phyloP scores from a whole-genome alignment of 2,329 filamentous ascomycete genomes.

The Cryphonectria japonica region DNA sequence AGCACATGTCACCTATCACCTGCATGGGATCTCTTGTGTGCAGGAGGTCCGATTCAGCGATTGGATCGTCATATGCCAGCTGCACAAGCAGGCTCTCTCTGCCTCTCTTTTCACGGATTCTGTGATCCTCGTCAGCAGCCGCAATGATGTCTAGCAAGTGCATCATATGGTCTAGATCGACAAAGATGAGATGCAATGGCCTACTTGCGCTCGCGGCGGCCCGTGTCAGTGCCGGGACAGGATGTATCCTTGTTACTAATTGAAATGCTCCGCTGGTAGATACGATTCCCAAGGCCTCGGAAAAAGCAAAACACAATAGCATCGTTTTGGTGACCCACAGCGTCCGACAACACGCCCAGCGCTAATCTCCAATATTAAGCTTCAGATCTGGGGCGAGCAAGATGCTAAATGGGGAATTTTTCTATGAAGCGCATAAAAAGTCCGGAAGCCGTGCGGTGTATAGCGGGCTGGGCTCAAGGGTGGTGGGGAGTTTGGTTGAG shows the following conservation, averaged over 20 bases:
- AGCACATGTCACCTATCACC: background rate
- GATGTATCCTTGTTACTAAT: background rate
- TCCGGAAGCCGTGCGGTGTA: background rate
- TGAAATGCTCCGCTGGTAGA: background rate
- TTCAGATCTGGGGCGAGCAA: background rate
- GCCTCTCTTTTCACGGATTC: background rate
- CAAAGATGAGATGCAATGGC: background rate
- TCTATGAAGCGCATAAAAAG: background rate
- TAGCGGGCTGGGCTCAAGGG: background rate
- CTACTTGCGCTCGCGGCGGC: background rate
- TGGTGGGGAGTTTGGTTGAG: background rate
- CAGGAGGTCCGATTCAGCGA: background rate
- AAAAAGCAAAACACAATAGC: background rate
- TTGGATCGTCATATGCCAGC: background rate
- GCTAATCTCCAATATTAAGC: background rate
- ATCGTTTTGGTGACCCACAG: background rate
- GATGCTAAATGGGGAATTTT: background rate
- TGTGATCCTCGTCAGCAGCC: background rate
- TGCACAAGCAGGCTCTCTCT: background rate
- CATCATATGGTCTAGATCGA: background rate
- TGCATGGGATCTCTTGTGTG: background rate
- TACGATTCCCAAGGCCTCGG: background rate
- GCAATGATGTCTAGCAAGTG: background rate
- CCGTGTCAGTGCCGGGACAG: background rate
- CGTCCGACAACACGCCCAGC: background rate